phyloP scores from a whole-genome alignment of 129 eudicot genomes.

The Tagetes erecta region DNA sequence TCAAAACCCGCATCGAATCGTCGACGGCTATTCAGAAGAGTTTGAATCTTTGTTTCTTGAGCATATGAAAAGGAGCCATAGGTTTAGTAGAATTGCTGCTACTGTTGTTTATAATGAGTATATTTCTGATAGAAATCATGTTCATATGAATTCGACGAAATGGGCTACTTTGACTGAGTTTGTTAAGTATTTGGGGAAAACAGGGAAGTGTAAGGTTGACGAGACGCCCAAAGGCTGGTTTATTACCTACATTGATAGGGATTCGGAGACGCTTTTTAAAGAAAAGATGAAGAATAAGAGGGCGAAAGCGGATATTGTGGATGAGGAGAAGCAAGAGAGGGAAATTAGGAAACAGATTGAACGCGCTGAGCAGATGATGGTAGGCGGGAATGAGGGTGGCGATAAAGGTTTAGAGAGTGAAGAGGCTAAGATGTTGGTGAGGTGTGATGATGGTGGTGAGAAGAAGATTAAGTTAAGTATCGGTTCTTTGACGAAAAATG shows the following conservation, averaged over 20 bases:
- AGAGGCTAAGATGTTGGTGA: slow-evolving; percentile 32
- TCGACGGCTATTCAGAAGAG: slow-evolving; percentile 80
- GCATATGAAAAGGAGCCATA: slow-evolving; percentile 85
- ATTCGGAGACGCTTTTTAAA: slow-evolving; percentile 80
- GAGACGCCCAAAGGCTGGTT: slow-evolving; percentile 97
- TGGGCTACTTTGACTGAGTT: slow-evolving; percentile 92
- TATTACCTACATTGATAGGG: slow-evolving; percentile 80
- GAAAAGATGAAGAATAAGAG: slow-evolving; percentile 81
- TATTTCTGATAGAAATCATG: slow-evolving; percentile 75
- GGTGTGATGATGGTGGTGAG: slow-evolving; percentile 50
- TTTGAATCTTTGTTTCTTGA: slow-evolving; percentile 69
- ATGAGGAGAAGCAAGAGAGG: slow-evolving; percentile 77
- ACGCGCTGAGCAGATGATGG: slow-evolving; percentile 63
- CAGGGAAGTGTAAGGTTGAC: slow-evolving; percentile 83
- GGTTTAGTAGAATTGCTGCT: slow-evolving; percentile 88
- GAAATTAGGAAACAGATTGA: slow-evolving; percentile 78
- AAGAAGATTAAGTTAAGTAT: slow-evolving; percentile 58
- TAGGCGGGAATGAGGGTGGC: neutral
- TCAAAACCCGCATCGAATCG: slow-evolving; percentile 75
- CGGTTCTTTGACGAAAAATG: slow-evolving; percentile 33
- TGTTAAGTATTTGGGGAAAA: slow-evolving; percentile 71
- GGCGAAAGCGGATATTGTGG: slow-evolving; percentile 66
- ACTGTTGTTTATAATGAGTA: slow-evolving; percentile 92
- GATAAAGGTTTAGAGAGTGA: slow-evolving; percentile 34
- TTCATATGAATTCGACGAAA: slow-evolving; percentile 85